Base-by-base conservation (phyloP, 2,329 filamentous ascomycete species). In the Geosmithia putterillii region DNA sequence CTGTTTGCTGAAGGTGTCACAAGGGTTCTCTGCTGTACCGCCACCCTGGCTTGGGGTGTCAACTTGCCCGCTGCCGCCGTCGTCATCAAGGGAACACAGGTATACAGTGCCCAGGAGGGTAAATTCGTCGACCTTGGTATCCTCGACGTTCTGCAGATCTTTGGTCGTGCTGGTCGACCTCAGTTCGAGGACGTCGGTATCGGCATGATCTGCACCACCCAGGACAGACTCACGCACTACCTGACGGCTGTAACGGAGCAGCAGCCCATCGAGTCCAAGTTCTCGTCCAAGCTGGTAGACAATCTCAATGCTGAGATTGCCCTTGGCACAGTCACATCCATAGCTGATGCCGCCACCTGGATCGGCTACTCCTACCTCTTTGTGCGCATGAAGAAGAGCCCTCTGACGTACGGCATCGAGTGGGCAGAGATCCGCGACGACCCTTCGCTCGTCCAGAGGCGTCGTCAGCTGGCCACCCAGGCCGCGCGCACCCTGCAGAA, bases 141-240 rank as follows among this genome's bases (percentile, higher is more conserved):
- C 50, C 73, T 98, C 2, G 92, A 98, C 59, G 92, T 98, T 15
- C 70, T 98, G 44, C 92, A 98, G 59, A 98, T 98, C 46, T 98
- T 98, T 57, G 92, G 92, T 69, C 89, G 92, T 73, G 94, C 92
- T 46, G 92, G 92, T 70, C 84, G 92, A 60, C 92, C 94, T 36
- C 92, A 98, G 57, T 98, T 95, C 52, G 89, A 96, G 57, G 92
- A 96, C 55, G 92, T 84, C 32, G 92, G 92, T 70, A 95, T 96
- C 52, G 94, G 94, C 49, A 95, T 95, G 71, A 98, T 98, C 50
- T 94, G 88, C 55, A 98, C 94, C 0, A 94, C 87, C 0, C 83
- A 89, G n/a, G 89, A 95, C 60, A 95, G 89, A 57, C 69, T 98
- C 8, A 68, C 83, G 23, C 90, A 98, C 59, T 98, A 98, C 58